Evolutionary conservation across 768 basidiomycete genomes (phyloP).

Genomic region (Trametes cingulata): DNA sequence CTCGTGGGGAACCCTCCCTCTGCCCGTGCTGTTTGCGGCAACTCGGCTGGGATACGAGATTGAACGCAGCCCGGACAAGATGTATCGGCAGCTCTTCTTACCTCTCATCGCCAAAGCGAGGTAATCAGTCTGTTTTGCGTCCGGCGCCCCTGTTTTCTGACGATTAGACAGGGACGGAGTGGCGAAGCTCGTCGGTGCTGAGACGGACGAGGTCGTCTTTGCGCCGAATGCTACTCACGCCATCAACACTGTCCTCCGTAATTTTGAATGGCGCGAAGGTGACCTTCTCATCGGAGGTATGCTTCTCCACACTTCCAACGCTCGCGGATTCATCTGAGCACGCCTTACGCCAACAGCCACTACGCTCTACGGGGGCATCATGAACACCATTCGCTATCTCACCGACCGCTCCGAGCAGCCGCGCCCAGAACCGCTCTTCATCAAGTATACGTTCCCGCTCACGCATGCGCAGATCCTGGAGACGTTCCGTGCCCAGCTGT

Average conservation of each 20-base stretch:
- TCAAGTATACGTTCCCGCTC: conserved; percentile 52
- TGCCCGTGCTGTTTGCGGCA: conserved; percentile 20
- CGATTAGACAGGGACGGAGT: conserved; percentile 46
- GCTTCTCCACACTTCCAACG: no score
- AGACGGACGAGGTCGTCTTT: conserved; percentile 59
- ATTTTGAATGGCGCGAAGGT: conserved; percentile 64
- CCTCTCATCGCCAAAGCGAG: conserved; percentile 13
- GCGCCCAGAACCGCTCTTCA: conserved; percentile 49
- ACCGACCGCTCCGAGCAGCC: conserved; percentile 50
- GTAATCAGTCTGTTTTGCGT: background rate
- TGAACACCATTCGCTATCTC: conserved; percentile 52
- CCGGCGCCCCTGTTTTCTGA: background rate
- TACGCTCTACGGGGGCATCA: conserved; percentile 56
- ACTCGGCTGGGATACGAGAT: conserved; percentile 9
- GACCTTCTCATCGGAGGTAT: conserved; percentile 59
- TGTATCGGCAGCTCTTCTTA: conserved; percentile 12
- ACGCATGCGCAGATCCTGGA: conserved; percentile 57
- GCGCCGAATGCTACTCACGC: conserved; percentile 66
- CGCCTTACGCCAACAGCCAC: no score
- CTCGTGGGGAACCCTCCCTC: conserved; percentile 24
- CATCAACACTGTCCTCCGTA: conserved; percentile 65
- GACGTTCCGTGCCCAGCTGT: conserved; percentile 43
- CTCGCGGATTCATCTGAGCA: no score
- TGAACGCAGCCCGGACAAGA: conserved; percentile 25
- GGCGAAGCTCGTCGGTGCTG: conserved; percentile 51